Conservation (phyloP, 2,329 filamentous ascomycete genomes). For the Sporothrix luriei region DNA sequence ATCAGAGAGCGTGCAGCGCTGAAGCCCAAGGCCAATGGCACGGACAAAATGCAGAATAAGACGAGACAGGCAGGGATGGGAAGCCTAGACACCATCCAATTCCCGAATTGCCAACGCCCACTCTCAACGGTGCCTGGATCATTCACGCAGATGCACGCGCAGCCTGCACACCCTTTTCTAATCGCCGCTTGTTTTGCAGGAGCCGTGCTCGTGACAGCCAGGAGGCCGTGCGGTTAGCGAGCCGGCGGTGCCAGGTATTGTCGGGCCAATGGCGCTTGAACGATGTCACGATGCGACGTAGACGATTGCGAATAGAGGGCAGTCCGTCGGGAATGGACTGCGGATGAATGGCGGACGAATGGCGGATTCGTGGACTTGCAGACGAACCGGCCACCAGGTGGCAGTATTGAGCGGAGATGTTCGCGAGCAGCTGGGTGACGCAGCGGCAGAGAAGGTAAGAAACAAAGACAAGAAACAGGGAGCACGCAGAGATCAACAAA, state of each 20-base stretch:
- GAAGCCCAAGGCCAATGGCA: background rate
- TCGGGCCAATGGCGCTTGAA: conserved; percentile 5
- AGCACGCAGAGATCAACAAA: background rate
- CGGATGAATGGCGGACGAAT: background rate
- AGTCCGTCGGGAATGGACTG: background rate
- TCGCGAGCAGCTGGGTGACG: background rate
- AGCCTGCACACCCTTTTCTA: background rate
- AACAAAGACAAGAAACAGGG: background rate
- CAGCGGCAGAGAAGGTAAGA: background rate
- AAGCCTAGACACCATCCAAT: background rate
- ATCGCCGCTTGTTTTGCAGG: conserved; percentile 8
- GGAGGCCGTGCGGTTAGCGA: conserved; percentile 13
- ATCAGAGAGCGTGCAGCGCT: conserved; percentile 18
- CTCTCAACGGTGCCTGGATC: conserved; percentile 15
- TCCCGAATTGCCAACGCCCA: background rate
- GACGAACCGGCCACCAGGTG: background rate
- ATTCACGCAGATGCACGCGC: conserved; percentile 15
- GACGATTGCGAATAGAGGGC: background rate
- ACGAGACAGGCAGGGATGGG: background rate
- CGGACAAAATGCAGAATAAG: background rate
- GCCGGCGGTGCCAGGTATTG: background rate
- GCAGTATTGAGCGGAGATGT: background rate
- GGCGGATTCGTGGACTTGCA: background rate
- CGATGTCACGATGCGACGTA: conserved; percentile 24
- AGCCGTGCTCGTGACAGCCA: conserved; percentile 11